Evolutionary conservation across 768 basidiomycete species (phyloP).

Genomic region (Amylocystis lapponica): DNA sequence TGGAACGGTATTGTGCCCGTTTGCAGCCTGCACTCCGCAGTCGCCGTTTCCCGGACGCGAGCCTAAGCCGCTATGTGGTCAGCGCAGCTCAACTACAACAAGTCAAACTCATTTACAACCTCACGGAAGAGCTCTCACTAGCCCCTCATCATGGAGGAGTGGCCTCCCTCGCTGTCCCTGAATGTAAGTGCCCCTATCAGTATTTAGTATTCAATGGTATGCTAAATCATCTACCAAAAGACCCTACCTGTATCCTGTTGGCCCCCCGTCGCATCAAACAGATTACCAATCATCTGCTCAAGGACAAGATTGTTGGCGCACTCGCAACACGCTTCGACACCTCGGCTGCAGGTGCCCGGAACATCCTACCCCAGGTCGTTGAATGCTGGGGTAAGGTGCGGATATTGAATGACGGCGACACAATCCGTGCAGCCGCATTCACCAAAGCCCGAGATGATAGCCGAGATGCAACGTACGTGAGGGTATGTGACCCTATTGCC

Average conservation of each 20-base stretch:
- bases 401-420: slow-evolving; percentile 23
- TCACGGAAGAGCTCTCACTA: slow-evolving; percentile 3
- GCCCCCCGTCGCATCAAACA: no score
- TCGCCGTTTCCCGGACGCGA: slow-evolving; percentile 13
- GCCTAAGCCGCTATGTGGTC: slow-evolving; percentile 11
- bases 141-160: not conserved
- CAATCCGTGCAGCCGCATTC: no score
- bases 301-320: no score
- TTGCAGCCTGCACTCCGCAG: slow-evolving; percentile 17
- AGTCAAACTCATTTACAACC: slow-evolving; percentile 9
- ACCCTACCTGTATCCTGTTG: no score
- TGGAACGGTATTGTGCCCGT: slow-evolving; percentile 23
- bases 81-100: slow-evolving; percentile 8
- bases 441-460: slow-evolving; percentile 15
- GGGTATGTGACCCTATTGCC: slow-evolving; percentile 18
- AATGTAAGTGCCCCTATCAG: slow-evolving; percentile 1
- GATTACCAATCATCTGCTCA: no score
- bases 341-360: no score
- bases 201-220: not conserved
- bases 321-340: no score
- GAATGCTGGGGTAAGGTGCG: slow-evolving; percentile 24
- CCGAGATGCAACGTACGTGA: slow-evolving; percentile 28
- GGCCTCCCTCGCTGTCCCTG: not conserved
- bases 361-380: slow-evolving; percentile 2
- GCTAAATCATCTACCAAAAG: no score